phyloP scores from a whole-genome alignment of 2,329 filamentous ascomycete species.

The Blastomyces parvus region DNA sequence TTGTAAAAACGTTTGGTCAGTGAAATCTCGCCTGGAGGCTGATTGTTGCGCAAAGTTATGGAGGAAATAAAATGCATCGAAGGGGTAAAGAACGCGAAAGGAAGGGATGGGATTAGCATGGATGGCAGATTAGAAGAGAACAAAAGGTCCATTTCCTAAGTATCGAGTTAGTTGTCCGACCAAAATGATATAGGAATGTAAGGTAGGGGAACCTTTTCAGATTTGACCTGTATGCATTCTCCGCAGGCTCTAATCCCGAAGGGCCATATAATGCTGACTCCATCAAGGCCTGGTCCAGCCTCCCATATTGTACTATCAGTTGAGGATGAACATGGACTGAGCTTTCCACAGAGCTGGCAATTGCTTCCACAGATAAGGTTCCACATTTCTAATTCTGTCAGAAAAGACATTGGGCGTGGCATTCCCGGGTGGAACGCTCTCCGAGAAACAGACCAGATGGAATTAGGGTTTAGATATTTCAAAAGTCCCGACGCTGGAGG shows the following conservation, averaged over 20 bases:
- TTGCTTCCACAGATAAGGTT: constrained; percentile 51
- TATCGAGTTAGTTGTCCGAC: constrained; percentile 19
- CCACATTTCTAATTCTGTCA: constrained; percentile 69
- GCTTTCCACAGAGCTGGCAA: constrained; percentile 60
- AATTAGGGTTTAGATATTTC: constrained; percentile 46
- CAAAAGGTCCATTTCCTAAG: constrained; percentile 60
- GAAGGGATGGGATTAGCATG: constrained; percentile 56
- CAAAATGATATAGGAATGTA: constrained; percentile 14
- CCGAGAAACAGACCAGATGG: constrained; percentile 62
- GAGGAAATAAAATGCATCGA: constrained; percentile 53
- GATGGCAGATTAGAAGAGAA: constrained; percentile 53
- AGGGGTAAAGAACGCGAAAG: constrained; percentile 56
- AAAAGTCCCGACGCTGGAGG: constrained; percentile 24
- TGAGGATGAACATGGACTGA: constrained; percentile 17
- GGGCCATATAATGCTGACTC: constrained; percentile 58
- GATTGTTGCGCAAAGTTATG: constrained; percentile 43
- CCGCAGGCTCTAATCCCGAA: constrained; percentile 61
- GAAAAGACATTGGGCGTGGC: constrained; percentile 56
- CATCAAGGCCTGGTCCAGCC: constrained; percentile 52
- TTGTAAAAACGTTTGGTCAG: constrained; percentile 59
- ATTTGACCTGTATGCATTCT: constrained; percentile 50
- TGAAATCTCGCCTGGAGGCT: constrained; percentile 39
- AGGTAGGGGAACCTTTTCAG: constrained; percentile 52
- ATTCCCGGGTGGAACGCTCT: constrained; percentile 56
- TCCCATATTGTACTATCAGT: constrained; percentile 42